Evolutionary conservation across 306 rosid species (phyloP), one percentile per base, ranked within the genome.

Genomic region (Morella rubra): DNA sequence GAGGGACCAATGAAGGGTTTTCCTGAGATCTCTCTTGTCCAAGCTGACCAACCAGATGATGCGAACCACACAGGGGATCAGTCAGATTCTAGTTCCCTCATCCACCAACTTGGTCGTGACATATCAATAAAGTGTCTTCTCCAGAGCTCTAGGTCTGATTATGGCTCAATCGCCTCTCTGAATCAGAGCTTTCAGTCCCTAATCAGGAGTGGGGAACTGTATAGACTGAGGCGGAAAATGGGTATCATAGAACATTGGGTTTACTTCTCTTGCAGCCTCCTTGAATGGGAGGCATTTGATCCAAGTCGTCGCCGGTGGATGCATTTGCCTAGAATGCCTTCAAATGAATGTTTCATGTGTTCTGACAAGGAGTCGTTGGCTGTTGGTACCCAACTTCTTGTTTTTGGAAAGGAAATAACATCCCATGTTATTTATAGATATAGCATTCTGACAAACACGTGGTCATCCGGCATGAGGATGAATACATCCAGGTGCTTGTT

Each of bases 321-420:
- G 90, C 47, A 76, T 14, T 51, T 93, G 73, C 98, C 98, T 49
- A 73, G 8, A 76, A 80, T 93, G 90, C 69, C 79, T 50, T 76
- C 75, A n/a, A 79, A 82, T 52, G 84, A 80, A 15, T 93, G 93
- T 66, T 93, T 93, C 77, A 83, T 73, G 89, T 84, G 83, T 55
- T 85, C 96, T 0, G 92, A 89, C 56, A 93, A 93, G 81, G 98
- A 93, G 82, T 93, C 98, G 0, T 80, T 93, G 75, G 98, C 84
- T 0, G 97, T 93, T 78, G 98, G 98, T 44, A 91, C 96, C 0
- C 90, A 93, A 32, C 92, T 93, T 73, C 91, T 93, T 76, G 96
- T 93, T 61, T 91, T 93, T 53, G 97, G 98, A 73, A 88, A 56
- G 86, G 92, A 83, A 76, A 76, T 87, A 45, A 47, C 2, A 10